phyloP scores from a whole-genome alignment of 164 flowering plant genomes.

The Sedum album region DNA sequence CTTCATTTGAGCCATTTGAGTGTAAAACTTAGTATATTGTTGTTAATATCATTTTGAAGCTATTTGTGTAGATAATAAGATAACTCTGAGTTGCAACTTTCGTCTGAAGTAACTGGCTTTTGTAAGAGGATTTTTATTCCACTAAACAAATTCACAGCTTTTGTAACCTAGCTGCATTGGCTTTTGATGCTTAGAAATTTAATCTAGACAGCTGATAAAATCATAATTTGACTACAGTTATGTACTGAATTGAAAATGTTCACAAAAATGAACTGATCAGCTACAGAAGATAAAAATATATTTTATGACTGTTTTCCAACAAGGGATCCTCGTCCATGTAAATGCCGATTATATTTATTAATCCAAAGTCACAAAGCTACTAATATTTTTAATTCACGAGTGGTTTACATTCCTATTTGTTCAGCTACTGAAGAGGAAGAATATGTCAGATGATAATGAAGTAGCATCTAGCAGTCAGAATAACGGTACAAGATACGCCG shows the following conservation, averaged over 20 bases:
- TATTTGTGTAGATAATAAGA: too few relatives aligned
- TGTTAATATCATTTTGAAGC: too few relatives aligned
- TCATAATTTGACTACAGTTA: neutral
- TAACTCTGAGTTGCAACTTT: too few relatives aligned
- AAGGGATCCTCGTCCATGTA: neutral
- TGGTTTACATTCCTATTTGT: neutral
- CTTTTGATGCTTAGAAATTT: neutral
- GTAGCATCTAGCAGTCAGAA: constrained; percentile 31
- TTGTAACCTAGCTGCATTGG: neutral
- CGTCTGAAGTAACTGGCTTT: neutral
- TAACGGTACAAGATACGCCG: constrained; percentile 23
- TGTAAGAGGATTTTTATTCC: neutral
- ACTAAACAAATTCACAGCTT: neutral
- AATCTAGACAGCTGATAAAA: neutral
- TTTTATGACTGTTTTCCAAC: neutral
- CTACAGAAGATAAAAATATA: neutral
- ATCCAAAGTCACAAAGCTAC: too few relatives aligned
- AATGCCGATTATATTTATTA: too few relatives aligned
- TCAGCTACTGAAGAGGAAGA: constrained; percentile 46
- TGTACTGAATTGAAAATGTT: too few relatives aligned
- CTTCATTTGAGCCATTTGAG: too few relatives aligned
- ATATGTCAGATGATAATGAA: constrained; percentile 32
- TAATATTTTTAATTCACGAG: neutral
- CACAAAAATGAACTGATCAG: neutral
- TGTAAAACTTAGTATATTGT: too few relatives aligned